Conservation (phyloP, 73 alveolate genomes). For the Stentor roeselii region DNA sequence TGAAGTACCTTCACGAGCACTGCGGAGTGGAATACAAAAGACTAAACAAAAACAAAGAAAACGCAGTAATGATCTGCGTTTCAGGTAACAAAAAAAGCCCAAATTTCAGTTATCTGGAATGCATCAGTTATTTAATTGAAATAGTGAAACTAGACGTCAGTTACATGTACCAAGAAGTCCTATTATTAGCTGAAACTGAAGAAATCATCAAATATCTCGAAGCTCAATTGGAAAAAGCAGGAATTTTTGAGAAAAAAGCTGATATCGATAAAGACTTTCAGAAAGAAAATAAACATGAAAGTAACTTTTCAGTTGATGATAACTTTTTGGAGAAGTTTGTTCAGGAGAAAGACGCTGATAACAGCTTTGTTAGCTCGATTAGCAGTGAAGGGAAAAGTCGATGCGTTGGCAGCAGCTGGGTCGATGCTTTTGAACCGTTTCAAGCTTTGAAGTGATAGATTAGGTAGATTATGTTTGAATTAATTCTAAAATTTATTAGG, state of each 20-base stretch:
- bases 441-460: too few species aligned
- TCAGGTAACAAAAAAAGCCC: background rate
- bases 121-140: conserved; percentile 9
- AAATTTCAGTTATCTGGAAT: background rate
- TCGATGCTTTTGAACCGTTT: background rate
- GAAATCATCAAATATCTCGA: background rate
- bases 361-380: background rate
- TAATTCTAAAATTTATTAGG: too few species aligned
- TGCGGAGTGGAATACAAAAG: conserved; percentile 2
- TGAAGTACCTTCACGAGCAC: conserved; percentile 14
- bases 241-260: background rate
- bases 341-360: too few species aligned
- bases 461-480: too few species aligned
- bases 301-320: too few species aligned
- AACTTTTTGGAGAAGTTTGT: too few species aligned
- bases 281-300: too few species aligned
- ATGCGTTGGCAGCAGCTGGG: background rate
- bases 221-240: background rate
- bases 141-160: background rate
- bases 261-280: too few species aligned
- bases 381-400: background rate
- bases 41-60: conserved; percentile 11
- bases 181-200: background rate
- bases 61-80: conserved; percentile 1
- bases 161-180: conserved; percentile 23